These are phyloP conservation scores for Vitis riparia DNA, from an alignment of 164 flowering plant species.

Conservation along the genomic window DNA sequence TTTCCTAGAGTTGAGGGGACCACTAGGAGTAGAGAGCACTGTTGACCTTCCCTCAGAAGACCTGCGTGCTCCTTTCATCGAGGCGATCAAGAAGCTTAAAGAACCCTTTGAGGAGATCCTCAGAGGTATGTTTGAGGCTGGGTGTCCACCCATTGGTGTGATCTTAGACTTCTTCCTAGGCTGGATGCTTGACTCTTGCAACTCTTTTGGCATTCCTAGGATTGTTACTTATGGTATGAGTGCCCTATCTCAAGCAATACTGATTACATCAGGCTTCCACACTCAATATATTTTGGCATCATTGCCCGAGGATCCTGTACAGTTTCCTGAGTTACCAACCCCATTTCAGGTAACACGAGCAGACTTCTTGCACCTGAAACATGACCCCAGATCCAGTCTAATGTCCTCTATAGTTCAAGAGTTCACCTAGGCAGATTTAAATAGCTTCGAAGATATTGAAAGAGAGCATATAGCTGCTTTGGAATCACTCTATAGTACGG, in stretches of 20 bases:
- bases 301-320: constrained; percentile 1
- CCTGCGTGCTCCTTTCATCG: neutral
- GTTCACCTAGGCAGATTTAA: constrained; percentile 11
- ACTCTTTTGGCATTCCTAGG: constrained; percentile 28
- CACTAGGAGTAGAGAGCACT: constrained; percentile 37
- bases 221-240: constrained; percentile 44
- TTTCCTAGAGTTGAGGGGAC: constrained; percentile 20
- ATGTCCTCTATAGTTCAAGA: neutral
- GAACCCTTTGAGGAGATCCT: constrained; percentile 22
- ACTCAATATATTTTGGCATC: neutral
- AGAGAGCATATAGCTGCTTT: constrained; percentile 6
- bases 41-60: constrained; percentile 27
- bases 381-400: neutral
- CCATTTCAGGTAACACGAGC: no score
- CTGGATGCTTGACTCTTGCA: constrained; percentile 29
- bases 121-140: constrained; percentile 13
- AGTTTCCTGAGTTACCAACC: constrained; percentile 2
- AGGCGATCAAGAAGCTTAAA: constrained; percentile 16
- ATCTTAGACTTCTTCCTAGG: constrained; percentile 40
- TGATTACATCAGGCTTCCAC: constrained; percentile 1
- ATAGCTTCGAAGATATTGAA: constrained; percentile 36
- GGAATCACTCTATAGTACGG: constrained; percentile 15
- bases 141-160: constrained; percentile 29
- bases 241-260: constrained; percentile 24
- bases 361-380: neutral